Evolutionary conservation across 129 eudicot genomes (phyloP).

Genomic region (Artemisia argyi): DNA sequence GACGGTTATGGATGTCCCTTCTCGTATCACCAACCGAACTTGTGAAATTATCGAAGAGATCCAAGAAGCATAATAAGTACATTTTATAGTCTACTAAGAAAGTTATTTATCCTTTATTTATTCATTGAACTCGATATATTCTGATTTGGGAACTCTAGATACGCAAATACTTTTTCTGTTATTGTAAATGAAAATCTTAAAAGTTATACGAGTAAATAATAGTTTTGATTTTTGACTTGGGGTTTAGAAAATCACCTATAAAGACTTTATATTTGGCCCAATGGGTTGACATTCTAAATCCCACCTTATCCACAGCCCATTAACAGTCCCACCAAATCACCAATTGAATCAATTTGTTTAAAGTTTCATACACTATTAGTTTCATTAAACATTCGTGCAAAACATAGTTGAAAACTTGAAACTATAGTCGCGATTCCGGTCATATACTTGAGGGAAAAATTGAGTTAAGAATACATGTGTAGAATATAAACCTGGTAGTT

Average conservation of each 20-base stretch:
- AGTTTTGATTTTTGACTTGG: background rate
- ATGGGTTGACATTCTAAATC: background rate
- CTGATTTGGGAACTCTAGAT: no score
- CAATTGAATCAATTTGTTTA: background rate
- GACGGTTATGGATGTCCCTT: conserved; percentile 11
- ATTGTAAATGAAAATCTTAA: background rate
- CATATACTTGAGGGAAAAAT: no score
- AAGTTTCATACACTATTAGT: no score
- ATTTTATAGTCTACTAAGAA: background rate
- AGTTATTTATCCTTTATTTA: conserved; percentile 9
- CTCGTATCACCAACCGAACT: background rate
- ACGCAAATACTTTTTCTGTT: background rate
- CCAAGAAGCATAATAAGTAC: conserved; percentile 2
- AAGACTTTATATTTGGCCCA: background rate
- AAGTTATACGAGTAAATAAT: background rate
- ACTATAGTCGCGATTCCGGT: no score
- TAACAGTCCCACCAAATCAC: background rate
- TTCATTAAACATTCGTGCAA: no score
- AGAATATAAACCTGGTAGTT: no score
- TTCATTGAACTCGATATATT: background rate
- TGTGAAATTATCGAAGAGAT: conserved; percentile 25
- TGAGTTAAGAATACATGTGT: no score
- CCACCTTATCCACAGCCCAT: conserved; percentile 4
- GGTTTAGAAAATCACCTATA: background rate
- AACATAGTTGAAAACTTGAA: no score